Percentiles rank a stretch among this genome's conserved stretches.
phyloP scores from a whole-genome alignment of 305 asterid genomes.

The Lippia alba region DNA sequence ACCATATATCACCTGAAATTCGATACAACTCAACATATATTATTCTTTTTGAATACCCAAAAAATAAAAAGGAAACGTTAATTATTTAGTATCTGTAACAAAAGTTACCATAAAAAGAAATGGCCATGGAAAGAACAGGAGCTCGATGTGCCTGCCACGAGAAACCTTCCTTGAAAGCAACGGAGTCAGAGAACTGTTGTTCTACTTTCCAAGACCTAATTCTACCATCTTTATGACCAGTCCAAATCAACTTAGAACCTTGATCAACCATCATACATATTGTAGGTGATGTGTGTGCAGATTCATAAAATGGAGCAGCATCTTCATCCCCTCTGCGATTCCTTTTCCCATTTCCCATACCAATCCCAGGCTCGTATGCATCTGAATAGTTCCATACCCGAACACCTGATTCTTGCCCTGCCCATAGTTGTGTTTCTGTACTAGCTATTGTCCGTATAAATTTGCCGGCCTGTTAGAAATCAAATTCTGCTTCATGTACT shows the following conservation, averaged over 20 bases:
- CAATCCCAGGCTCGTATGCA: conserved; percentile 64
- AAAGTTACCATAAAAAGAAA: conserved; percentile 74
- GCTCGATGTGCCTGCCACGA: conserved; percentile 95
- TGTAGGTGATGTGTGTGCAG: conserved; percentile 62
- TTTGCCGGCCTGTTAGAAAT: conserved; percentile 61
- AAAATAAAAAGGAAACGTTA: too few relatives aligned
- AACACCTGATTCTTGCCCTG: conserved; percentile 82
- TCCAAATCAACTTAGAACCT: conserved; percentile 81
- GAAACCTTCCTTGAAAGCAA: conserved; percentile 83
- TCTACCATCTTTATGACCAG: conserved; percentile 87
- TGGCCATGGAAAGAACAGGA: conserved; percentile 75
- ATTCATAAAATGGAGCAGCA: conserved; percentile 78
- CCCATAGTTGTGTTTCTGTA: conserved; percentile 84
- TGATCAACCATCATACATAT: conserved; percentile 69
- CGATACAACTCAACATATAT: conserved; percentile 18
- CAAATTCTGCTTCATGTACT: neutral
- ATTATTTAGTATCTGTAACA: neutral
- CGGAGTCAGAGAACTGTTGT: conserved; percentile 55
- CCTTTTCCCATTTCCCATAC: conserved; percentile 45
- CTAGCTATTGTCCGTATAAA: conserved; percentile 72
- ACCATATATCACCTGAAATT: conserved; percentile 84
- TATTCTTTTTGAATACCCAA: too few relatives aligned
- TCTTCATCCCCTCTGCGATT: conserved; percentile 85
- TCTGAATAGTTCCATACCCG: conserved; percentile 83
- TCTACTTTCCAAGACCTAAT: conserved; percentile 91